Evolutionary conservation across 371 early-diverging fungal species (phyloP).

Genomic region (Neoconidiobolus thromboides): DNA sequence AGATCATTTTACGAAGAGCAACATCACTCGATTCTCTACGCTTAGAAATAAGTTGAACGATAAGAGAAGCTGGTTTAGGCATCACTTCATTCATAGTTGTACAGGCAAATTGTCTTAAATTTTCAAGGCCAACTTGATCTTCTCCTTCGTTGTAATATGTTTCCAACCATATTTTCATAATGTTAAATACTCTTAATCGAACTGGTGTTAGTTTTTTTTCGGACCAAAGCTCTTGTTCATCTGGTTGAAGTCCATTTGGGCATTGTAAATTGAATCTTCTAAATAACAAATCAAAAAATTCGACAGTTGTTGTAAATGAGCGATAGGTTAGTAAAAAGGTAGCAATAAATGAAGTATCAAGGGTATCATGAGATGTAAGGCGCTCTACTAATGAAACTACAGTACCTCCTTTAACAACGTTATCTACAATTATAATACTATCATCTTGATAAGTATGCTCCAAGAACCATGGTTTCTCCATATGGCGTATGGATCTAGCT

Average conservation of each 20-base stretch:
- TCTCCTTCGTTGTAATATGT: constrained; percentile 61
- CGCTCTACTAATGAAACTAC: constrained; percentile 62
- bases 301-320: constrained; percentile 54
- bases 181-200: constrained; percentile 72
- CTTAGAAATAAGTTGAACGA: constrained; percentile 45
- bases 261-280: constrained; percentile 48
- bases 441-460: constrained; percentile 41
- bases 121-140: constrained; percentile 39
- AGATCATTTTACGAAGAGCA: constrained; percentile 33
- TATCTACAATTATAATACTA: constrained; percentile 65
- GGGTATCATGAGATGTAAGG: constrained; percentile 66
- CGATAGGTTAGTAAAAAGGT: constrained; percentile 83
- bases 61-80: constrained; percentile 43
- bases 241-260: constrained; percentile 38
- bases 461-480: constrained; percentile 42
- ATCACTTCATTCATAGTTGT: constrained; percentile 51
- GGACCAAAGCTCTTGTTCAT: constrained; percentile 57
- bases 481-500: constrained; percentile 4
- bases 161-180: constrained; percentile 84
- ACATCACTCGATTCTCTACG: constrained; percentile 24
- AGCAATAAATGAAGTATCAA: constrained; percentile 53
- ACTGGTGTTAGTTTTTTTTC: constrained; percentile 73
- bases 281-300: constrained; percentile 50
- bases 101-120: constrained; percentile 54
- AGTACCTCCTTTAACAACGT: constrained; percentile 77